A percentile compares a stretch with the other conserved stretches of the same genome.
Evolutionary conservation across 2,329 filamentous ascomycete genomes (phyloP).

Genomic region (Sarocladiaceae sp.): DNA sequence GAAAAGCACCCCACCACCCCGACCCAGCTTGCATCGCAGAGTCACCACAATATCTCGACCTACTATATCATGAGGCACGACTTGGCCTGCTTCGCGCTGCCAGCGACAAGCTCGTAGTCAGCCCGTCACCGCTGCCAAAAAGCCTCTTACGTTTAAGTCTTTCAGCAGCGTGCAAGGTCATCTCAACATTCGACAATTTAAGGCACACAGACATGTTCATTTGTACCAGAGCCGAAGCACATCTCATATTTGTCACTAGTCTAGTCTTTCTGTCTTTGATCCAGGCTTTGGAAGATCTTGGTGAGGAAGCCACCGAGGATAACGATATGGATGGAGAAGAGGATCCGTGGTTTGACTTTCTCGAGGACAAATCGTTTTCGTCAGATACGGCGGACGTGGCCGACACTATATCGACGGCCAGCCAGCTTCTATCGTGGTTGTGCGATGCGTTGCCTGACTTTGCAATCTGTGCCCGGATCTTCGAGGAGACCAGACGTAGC

Average conservation of each 20-base stretch:
- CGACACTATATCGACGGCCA: background rate
- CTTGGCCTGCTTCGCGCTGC: constrained; percentile 6
- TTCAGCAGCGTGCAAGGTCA: constrained; percentile 11
- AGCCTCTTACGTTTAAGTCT: constrained; percentile 2
- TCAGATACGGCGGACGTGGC: background rate
- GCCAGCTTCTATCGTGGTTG: background rate
- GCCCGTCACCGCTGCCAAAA: background rate
- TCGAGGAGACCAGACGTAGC: background rate
- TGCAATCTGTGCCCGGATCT: background rate
- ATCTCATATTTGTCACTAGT: constrained; percentile 11
- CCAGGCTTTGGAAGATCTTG: background rate
- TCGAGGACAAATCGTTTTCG: background rate
- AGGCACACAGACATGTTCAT: background rate
- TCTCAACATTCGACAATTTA: constrained; percentile 6
- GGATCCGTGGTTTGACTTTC: background rate
- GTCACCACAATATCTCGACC: constrained; percentile 8
- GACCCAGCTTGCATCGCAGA: constrained; percentile 1
- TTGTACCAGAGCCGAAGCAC: constrained; percentile 8
- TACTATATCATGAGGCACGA: constrained; percentile 9
- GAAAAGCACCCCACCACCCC: background rate
- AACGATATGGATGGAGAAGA: background rate
- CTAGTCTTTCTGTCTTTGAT: constrained; percentile 9
- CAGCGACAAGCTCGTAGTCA: constrained; percentile 8
- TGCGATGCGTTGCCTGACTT: background rate
- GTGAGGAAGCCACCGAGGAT: background rate